Evolutionary conservation across 805 yeast species (phyloP).

Genomic region (Saccharomyces eubayanus): DNA sequence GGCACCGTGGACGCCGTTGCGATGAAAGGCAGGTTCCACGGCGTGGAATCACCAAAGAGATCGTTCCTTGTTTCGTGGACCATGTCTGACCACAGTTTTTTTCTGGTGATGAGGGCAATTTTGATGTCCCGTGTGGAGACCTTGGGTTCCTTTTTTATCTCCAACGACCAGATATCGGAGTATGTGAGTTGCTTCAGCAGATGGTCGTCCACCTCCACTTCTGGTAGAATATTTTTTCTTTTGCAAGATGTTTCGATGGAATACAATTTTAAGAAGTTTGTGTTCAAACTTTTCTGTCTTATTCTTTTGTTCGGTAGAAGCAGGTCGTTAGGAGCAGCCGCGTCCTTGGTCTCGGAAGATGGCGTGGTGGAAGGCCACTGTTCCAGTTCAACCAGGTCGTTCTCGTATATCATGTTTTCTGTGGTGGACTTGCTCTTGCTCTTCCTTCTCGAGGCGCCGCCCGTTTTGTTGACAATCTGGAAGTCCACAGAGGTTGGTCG

Average conservation of each 20-base stretch:
- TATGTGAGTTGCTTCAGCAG: conserved; percentile 16
- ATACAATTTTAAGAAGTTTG: conserved; percentile 25
- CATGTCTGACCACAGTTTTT: conserved; percentile 29
- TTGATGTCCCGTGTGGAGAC: conserved; percentile 20
- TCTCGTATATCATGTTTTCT: conserved; percentile 6
- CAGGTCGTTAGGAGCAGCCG: conserved; percentile 1
- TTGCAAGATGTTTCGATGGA: conserved; percentile 24
- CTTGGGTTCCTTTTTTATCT: conserved; percentile 10
- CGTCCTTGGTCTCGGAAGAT: neutral
- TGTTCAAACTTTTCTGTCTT: conserved; percentile 22
- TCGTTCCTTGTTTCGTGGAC: conserved; percentile 21
- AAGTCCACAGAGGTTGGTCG: conserved; percentile 4
- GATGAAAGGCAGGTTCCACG: conserved; percentile 20
- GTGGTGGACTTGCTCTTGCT: neutral
- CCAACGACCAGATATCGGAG: conserved; percentile 17
- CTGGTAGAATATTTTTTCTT: conserved; percentile 21
- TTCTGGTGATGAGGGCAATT: conserved; percentile 25
- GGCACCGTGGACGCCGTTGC: neutral
- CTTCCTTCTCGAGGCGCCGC: neutral
- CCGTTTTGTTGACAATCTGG: neutral
- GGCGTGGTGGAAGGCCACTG: conserved; percentile 19
- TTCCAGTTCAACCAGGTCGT: conserved; percentile 20
- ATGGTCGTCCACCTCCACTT: conserved; percentile 25
- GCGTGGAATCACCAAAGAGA: conserved; percentile 24
- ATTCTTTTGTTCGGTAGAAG: conserved; percentile 19